These are phyloP conservation scores for Boechera divaricarpa DNA, from an alignment of 345 rosid genomes.

Conservation along the genomic window DNA sequence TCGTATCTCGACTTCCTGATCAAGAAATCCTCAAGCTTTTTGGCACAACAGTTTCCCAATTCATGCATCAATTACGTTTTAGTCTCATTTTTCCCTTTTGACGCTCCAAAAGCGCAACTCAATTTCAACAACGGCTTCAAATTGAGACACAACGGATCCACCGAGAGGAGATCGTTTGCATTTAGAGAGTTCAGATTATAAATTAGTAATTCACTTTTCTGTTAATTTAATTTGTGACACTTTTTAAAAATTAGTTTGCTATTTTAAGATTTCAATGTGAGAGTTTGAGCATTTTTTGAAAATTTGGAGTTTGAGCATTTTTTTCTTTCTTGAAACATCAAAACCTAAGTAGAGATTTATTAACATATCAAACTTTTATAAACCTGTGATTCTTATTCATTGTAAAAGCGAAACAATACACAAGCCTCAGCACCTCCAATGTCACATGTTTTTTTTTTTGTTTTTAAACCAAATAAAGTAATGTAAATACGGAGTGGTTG, in stretches of 20 bases:
- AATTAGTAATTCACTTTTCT: neutral
- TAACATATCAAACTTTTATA: neutral
- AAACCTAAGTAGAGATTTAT: neutral
- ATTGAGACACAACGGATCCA: neutral
- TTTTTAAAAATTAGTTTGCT: neutral
- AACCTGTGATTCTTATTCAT: slow-evolving; percentile 13
- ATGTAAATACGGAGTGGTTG: neutral
- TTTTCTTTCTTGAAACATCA: neutral
- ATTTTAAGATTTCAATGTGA: neutral
- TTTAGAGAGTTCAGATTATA: neutral
- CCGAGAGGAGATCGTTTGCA: neutral
- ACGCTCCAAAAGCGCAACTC: neutral
- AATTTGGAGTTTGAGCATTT: too few species aligned
- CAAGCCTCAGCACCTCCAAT: slow-evolving; percentile 18
- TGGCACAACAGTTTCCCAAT: slow-evolving; percentile 71
- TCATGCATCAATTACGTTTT: neutral
- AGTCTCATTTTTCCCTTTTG: neutral
- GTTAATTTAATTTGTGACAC: neutral
- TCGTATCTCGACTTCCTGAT: slow-evolving; percentile 57
- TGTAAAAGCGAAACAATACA: slow-evolving; percentile 22
- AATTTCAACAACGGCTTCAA: neutral
- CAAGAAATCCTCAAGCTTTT: slow-evolving; percentile 60
- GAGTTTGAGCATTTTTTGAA: too few species aligned
- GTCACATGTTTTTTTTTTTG: neutral
- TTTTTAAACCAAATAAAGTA: neutral